Conservation (phyloP, 306 rosid species). For the Prunus kanzakura region DNA sequence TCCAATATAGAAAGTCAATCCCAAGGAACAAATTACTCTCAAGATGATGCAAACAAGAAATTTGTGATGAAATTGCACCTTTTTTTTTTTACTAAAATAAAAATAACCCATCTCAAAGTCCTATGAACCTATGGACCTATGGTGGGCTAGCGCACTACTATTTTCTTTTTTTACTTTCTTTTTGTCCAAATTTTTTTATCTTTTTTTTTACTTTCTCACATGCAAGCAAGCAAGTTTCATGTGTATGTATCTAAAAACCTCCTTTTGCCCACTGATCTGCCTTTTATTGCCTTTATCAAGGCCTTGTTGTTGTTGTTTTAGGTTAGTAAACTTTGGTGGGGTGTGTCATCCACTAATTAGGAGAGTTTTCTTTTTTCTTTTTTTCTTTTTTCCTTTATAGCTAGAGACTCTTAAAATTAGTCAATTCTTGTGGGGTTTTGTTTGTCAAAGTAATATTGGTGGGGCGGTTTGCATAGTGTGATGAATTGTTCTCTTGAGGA, state of each 20-base stretch:
- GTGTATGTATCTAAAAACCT: conserved; percentile 25
- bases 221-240: conserved; percentile 4
- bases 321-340: conserved; percentile 33
- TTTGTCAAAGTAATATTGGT: conserved; percentile 43
- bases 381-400: conserved; percentile 20
- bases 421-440: conserved; percentile 21
- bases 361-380: not conserved
- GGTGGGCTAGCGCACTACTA: conserved; percentile 43
- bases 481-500: not conserved
- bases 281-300: conserved; percentile 19
- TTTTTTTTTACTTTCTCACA: not conserved
- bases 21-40: too few species aligned
- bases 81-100: conserved; percentile 6
- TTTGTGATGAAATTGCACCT: not conserved
- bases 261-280: conserved; percentile 33
- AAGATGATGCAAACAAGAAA: not conserved
- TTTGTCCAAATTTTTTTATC: too few species aligned
- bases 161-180: too few species aligned
- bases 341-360: conserved; percentile 48
- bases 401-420: conserved; percentile 25
- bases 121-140: conserved; percentile 9
- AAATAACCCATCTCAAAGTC: conserved; percentile 13
- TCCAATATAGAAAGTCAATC: too few species aligned
- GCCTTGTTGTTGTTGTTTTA: conserved; percentile 9
- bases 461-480: conserved; percentile 39